A percentile compares a stretch with the other conserved stretches of the same genome.
phyloP scores from a whole-genome alignment of 2,329 filamentous ascomycete genomes.

The Xylariaceae sp. region DNA sequence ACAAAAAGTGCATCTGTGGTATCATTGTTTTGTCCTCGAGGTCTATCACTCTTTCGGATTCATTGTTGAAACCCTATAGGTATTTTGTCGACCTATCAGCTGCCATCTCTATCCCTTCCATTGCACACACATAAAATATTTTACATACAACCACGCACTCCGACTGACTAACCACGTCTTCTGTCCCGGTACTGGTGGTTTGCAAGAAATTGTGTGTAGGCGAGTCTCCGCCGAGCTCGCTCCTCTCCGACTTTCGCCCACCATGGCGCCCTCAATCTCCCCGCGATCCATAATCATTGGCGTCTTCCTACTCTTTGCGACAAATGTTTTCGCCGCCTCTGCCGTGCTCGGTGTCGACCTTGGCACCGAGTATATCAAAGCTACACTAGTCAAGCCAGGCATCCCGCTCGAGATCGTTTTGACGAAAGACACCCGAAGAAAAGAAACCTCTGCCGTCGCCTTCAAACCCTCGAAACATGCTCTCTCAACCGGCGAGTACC shows the following conservation, averaged over 20 bases:
- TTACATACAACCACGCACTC: no score
- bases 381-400: constrained; percentile 89
- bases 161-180: constrained; percentile 1
- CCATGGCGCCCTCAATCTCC: constrained; percentile 37
- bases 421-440: constrained; percentile 95
- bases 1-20: no score
- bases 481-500: constrained; percentile 63
- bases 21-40: no score
- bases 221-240: constrained; percentile 26
- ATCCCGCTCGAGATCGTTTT: constrained; percentile 96
- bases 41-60: no score
- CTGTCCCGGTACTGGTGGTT: constrained; percentile 11
- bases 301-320: constrained; percentile 40
- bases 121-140: background rate
- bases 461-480: constrained; percentile 80
- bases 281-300: constrained; percentile 36
- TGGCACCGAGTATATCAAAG: constrained; percentile 96
- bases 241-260: constrained; percentile 25
- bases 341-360: constrained; percentile 91
- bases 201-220: constrained; percentile 14
- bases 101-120: no score
- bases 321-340: constrained; percentile 52
- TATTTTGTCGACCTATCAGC: no score
- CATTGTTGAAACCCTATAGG: no score
- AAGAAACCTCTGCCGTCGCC: constrained; percentile 84